phyloP scores from a whole-genome alignment of 129 eudicot genomes.

The Silybum marianum region DNA sequence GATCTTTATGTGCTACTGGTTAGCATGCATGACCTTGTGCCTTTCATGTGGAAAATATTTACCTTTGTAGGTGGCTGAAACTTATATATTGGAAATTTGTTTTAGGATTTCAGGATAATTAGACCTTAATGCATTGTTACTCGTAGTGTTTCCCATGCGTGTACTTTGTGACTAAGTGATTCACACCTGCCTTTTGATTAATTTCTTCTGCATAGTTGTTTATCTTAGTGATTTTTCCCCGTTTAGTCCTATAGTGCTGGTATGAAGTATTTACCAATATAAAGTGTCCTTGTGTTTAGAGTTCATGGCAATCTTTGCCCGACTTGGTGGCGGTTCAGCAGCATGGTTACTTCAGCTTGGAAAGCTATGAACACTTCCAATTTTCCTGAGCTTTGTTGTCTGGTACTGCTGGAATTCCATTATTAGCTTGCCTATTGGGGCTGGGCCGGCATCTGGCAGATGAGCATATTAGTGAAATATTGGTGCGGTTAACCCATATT shows the following conservation, averaged over 20 bases:
- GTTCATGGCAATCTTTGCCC: slow-evolving; percentile 52
- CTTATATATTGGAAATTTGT: neutral
- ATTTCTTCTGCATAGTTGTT: slow-evolving; percentile 14
- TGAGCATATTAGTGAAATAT: slow-evolving; percentile 18
- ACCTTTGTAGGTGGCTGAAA: neutral
- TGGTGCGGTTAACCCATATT: slow-evolving; percentile 13
- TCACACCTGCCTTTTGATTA: slow-evolving; percentile 1
- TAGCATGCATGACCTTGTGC: slow-evolving; percentile 22
- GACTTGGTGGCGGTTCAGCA: slow-evolving; percentile 61
- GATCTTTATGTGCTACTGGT: slow-evolving; percentile 25
- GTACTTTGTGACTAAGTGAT: slow-evolving; percentile 16
- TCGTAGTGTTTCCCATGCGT: slow-evolving; percentile 1
- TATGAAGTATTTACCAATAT: slow-evolving; percentile 29
- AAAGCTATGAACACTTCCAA: slow-evolving; percentile 41
- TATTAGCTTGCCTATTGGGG: slow-evolving; percentile 32
- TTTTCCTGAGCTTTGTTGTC: slow-evolving; percentile 33
- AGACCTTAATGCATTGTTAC: neutral
- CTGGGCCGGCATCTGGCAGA: slow-evolving; percentile 29
- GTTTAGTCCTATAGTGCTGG: slow-evolving; percentile 29
- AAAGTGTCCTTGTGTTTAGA: slow-evolving; percentile 48
- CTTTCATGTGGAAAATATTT: slow-evolving; percentile 7
- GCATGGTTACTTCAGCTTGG: slow-evolving; percentile 56
- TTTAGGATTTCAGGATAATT: neutral
- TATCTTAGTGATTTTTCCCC: slow-evolving; percentile 14
- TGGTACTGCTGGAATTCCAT: slow-evolving; percentile 25